Evolutionary conservation across 129 eudicot species (phyloP).

Genomic region (Helianthus annuus): DNA sequence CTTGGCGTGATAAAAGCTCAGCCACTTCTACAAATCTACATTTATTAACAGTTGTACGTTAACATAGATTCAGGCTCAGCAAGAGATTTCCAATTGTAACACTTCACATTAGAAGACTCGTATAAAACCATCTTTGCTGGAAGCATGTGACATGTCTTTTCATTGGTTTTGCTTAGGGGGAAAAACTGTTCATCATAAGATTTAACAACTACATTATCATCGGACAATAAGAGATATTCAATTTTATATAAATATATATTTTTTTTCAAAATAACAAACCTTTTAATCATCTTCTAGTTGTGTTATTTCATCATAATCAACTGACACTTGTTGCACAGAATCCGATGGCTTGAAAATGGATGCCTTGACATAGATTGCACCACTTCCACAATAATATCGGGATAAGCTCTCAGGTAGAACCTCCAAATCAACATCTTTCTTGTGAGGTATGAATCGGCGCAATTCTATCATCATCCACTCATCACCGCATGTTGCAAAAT

Average conservation of each 20-base stretch:
- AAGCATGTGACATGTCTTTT: conserved; percentile 6
- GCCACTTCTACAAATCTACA: not conserved
- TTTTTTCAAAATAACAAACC: not conserved
- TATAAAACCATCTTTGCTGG: conserved; percentile 13
- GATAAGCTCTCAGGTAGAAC: conserved; percentile 9
- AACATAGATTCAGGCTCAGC: too few relatives aligned
- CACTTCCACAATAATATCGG: not conserved
- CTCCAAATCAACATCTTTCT: not conserved
- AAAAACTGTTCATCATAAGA: conserved; percentile 8
- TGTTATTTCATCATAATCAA: not conserved
- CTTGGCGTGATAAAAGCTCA: conserved; percentile 10
- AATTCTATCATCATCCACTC: conserved; percentile 8
- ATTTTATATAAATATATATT: not conserved
- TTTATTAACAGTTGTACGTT: too few relatives aligned
- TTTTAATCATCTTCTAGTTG: not conserved
- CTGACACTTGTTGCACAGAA: not conserved
- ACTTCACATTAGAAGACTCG: not conserved
- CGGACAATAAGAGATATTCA: not conserved
- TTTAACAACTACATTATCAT: not conserved
- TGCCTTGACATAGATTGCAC: conserved; percentile 16
- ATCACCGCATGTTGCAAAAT: conserved; percentile 8
- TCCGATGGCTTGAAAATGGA: conserved; percentile 7
- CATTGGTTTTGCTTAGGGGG: not conserved
- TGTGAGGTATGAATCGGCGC: not conserved
- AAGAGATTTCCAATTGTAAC: too few relatives aligned